Base-by-base conservation (phyloP, 2,329 filamentous ascomycete genomes). In the Periconia sp. region DNA sequence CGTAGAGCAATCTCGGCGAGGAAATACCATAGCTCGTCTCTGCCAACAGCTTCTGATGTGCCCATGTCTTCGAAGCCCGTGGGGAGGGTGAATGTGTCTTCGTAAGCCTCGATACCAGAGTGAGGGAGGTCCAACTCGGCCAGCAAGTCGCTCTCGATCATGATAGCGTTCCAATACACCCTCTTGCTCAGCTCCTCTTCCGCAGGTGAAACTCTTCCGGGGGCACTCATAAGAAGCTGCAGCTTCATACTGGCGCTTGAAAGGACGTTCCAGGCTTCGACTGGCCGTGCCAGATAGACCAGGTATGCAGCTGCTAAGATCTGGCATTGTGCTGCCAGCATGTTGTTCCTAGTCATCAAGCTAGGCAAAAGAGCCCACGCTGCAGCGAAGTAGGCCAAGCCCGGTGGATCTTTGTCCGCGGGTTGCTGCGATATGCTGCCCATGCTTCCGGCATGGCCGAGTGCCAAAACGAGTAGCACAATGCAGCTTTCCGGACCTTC, bases 1-100 rank as follows among this genome's bases (percentile, higher is more conserved):
- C 90, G 84, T 13, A 94, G 77, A 5, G 89, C 90, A 57, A 94
- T 92, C 65, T 93, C 90, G 37, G 90, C 90, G 30, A 93, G 77
- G 63, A 93, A 93, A 67, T 94, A 94, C 89, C 90, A 93, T 14
- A 93, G 78, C 54, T 93, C 89, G 63, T 93, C 90, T 46, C 85
- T 83, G 13, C 88, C 89, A 8, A 85, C 83, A 7, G 82, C 78
- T 58, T 87, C 84, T 37, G 23, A 27, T 51, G 87, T 85, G n/a
- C 86, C 85, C 55, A 83, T 76, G 52, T 81, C 81, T 64, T 90
- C 88, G 59, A 93, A 94, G 0, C 88, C 88, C 5, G 88, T 87
- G 1, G 90, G 90, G 1, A 94, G 78, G 10, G 89, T 88, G 53
- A 93, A 89, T 18, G 85, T 85, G 64, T 93, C 90, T 70, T 93